A percentile compares a stretch with the other conserved stretches of the same genome.
Evolutionary conservation across 2,329 filamentous ascomycete genomes (phyloP).

Genomic region (Pleurostoma richardsiae): DNA sequence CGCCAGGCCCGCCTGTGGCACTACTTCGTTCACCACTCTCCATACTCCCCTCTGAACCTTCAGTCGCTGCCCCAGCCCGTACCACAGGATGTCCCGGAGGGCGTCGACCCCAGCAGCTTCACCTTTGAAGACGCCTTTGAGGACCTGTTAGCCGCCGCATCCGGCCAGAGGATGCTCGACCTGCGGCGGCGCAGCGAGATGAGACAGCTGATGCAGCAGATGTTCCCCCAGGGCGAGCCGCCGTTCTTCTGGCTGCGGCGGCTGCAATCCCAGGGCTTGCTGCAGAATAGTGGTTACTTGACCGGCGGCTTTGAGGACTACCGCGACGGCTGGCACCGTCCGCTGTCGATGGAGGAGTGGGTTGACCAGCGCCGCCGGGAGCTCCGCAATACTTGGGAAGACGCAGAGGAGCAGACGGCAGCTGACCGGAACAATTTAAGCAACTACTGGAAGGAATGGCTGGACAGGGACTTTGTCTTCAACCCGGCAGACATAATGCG

Average conservation of each 20-base stretch:
- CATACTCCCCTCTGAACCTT: conserved; percentile 40
- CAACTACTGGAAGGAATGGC: background rate
- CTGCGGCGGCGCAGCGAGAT: conserved; percentile 16
- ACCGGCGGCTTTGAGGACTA: background rate
- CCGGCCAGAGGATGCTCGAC: conserved; percentile 33
- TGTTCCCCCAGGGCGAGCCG: conserved; percentile 4
- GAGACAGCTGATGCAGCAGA: conserved; percentile 1
- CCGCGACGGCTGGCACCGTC: background rate
- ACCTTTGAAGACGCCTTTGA: conserved; percentile 55
- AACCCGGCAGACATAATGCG: conserved; percentile 1
- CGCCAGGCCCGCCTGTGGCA: conserved; percentile 17
- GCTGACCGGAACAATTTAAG: background rate
- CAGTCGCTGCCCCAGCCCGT: conserved; percentile 39
- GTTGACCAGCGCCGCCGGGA: background rate
- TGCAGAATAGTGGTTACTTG: background rate
- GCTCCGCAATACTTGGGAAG: no score
- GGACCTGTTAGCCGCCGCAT: conserved; percentile 46
- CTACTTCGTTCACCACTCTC: conserved; percentile 29
- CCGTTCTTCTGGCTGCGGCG: conserved; percentile 6
- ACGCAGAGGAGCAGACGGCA: background rate
- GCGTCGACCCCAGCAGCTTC: conserved; percentile 31
- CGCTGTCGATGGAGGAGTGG: conserved; percentile 1
- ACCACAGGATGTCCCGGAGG: conserved; percentile 35
- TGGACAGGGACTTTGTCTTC: background rate
- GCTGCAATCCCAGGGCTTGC: conserved; percentile 5